Evolutionary conservation across 768 basidiomycete species (phyloP).

Genomic region (Podaxis sp.): DNA sequence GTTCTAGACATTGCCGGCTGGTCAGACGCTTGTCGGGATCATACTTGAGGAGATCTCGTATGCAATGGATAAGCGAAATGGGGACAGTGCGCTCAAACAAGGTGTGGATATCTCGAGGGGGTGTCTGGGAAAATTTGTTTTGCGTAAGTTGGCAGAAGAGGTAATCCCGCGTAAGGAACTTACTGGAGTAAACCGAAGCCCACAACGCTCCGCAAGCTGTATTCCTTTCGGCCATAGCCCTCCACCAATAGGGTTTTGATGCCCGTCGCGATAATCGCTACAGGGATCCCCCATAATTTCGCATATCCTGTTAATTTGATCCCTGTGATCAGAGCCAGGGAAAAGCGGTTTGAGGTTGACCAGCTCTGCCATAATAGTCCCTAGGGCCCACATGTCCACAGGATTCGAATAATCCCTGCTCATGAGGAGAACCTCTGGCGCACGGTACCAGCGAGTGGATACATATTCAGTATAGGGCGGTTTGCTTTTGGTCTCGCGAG

Average conservation of each 20-base stretch:
- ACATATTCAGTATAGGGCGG: conserved; percentile 99
- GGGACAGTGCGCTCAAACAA: conserved; percentile 83
- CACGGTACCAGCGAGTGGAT: conserved; percentile 99
- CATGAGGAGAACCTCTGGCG: conserved; percentile 92
- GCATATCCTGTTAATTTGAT: conserved; percentile 89
- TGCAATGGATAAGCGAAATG: conserved; percentile 83
- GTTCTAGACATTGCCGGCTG: conserved; percentile 82
- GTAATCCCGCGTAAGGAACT: conserved; percentile 24
- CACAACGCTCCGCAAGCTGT: conserved; percentile 82
- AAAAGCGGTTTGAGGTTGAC: conserved; percentile 95
- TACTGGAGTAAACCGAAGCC: conserved; percentile 90
- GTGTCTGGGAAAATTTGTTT: conserved; percentile 41
- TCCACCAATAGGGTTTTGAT: conserved; percentile 74
- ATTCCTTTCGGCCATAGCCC: conserved; percentile 86
- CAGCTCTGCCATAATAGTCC: conserved; percentile 97
- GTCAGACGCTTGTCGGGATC: conserved; percentile 88
- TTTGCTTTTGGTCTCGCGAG: conserved; percentile 79
- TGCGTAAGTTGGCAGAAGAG: conserved; percentile 11
- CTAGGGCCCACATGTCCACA: conserved; percentile 99
- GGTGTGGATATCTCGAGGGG: conserved; percentile 64
- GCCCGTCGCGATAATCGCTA: conserved; percentile 79
- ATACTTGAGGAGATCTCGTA: conserved; percentile 88
- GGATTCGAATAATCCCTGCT: conserved; percentile 94
- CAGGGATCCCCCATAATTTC: conserved; percentile 93
- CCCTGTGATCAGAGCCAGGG: conserved; percentile 88